phyloP scores from a whole-genome alignment of 805 yeast genomes.

The Candida silvicultrix region DNA sequence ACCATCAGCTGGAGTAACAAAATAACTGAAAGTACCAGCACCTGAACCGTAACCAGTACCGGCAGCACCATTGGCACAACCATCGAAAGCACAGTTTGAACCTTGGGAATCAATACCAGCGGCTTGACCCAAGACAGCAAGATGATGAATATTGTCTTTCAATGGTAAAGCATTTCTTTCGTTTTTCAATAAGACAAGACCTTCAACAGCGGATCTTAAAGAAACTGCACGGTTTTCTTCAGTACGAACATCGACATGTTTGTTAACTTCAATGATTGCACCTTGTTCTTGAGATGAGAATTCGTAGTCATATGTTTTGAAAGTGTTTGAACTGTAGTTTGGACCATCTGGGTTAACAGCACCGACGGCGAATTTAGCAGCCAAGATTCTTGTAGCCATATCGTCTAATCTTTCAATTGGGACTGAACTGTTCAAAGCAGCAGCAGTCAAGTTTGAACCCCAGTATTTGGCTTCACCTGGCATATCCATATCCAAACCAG shows the following conservation, averaged over 20 bases:
- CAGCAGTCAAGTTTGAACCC: conserved; percentile 36
- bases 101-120: conserved; percentile 45
- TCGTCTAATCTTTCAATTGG: conserved; percentile 37
- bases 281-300: conserved; percentile 28
- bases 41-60: conserved; percentile 61
- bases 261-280: conserved; percentile 34
- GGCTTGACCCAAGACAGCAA: conserved; percentile 52
- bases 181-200: conserved; percentile 50
- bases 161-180: conserved; percentile 41
- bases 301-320: conserved; percentile 33
- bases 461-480: conserved; percentile 53
- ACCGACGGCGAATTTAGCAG: conserved; percentile 36
- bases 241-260: conserved; percentile 42
- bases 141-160: conserved; percentile 31
- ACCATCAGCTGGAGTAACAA: conserved; percentile 49
- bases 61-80: conserved; percentile 43
- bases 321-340: conserved; percentile 24
- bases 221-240: conserved; percentile 29
- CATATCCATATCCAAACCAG: conserved; percentile 56
- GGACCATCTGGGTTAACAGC: conserved; percentile 35
- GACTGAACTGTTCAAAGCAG: conserved; percentile 33
- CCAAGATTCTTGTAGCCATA: conserved; percentile 39
- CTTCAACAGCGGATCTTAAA: conserved; percentile 38
- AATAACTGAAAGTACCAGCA: conserved; percentile 42
- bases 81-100: conserved; percentile 56